These are phyloP conservation scores for Vigna trinervia DNA, from an alignment of 306 rosid species.

Conservation along the genomic window DNA sequence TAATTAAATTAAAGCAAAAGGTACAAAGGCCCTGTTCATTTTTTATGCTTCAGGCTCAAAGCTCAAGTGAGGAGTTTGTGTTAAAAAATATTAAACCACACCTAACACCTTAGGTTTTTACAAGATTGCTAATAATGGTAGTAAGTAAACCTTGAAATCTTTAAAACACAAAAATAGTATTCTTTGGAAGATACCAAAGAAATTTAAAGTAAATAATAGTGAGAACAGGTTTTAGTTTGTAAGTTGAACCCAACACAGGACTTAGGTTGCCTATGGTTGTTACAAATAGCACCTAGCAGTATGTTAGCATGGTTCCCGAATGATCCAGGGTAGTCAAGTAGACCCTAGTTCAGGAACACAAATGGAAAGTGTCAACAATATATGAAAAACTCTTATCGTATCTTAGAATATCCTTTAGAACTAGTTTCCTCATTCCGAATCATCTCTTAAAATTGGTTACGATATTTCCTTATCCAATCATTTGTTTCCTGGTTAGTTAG, in stretches of 20 bases:
- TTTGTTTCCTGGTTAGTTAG: neutral
- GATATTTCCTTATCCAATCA: neutral
- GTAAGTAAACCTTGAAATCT: conserved; percentile 3
- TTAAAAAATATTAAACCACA: conserved; percentile 7
- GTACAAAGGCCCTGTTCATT: neutral
- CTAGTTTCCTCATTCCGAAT: neutral
- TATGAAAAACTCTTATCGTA: neutral
- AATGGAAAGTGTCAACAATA: neutral
- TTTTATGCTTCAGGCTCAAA: conserved; percentile 24
- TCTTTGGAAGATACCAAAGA: neutral
- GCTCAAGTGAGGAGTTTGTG: neutral
- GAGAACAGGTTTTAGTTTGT: conserved; percentile 2
- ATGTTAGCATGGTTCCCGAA: conserved; percentile 2
- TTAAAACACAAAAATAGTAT: conserved; percentile 13
- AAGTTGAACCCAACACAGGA: conserved; percentile 16
- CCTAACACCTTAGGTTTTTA: conserved; percentile 13
- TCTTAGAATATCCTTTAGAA: neutral
- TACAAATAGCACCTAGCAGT: conserved; percentile 12
- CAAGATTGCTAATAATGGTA: neutral
- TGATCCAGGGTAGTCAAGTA: neutral
- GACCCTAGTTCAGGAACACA: conserved; percentile 14
- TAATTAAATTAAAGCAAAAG: conserved; percentile 8
- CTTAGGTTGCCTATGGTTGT: neutral
- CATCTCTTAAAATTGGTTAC: neutral
- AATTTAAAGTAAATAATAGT: conserved; percentile 9